Percentiles rank a stretch among this genome's conserved stretches.
Evolutionary conservation across 768 basidiomycete species (phyloP).

Genomic region (Cystofilobasidium bisporidii): DNA sequence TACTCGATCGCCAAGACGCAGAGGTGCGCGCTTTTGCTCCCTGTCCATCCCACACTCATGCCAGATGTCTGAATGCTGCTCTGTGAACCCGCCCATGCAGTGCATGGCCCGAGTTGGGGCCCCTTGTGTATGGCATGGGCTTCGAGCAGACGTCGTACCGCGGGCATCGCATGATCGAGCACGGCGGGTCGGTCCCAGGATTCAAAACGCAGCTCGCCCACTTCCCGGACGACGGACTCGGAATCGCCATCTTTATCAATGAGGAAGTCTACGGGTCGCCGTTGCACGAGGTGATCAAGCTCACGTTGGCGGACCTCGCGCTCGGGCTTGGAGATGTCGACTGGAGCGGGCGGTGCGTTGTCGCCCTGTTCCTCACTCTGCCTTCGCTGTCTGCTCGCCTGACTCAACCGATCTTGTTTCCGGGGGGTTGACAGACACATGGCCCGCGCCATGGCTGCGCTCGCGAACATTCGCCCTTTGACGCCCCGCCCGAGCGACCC

Average conservation of each 20-base stretch:
- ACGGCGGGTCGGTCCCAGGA: conserved; percentile 34
- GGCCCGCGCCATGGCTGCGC: background rate
- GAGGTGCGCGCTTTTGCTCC: too few relatives aligned
- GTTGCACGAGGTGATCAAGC: conserved; percentile 21
- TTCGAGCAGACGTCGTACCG: conserved; percentile 32
- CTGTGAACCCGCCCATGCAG: too few relatives aligned
- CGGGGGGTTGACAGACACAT: too few relatives aligned
- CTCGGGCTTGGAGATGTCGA: conserved; percentile 21
- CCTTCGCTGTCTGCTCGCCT: too few relatives aligned
- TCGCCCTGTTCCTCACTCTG: background rate
- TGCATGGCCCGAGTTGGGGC: background rate
- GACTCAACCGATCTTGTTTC: too few relatives aligned
- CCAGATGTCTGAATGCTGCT: too few relatives aligned
- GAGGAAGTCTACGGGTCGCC: conserved; percentile 23
- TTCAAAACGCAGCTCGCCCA: conserved; percentile 30
- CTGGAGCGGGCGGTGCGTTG: conserved; percentile 24
- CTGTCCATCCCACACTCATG: too few relatives aligned
- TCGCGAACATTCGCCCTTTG: background rate
- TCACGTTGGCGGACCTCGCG: conserved; percentile 19
- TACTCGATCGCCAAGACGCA: conserved; percentile 1
- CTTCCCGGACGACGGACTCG: conserved; percentile 32
- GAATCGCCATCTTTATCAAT: conserved; percentile 33
- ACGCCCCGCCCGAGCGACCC: background rate
- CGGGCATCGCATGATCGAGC: conserved; percentile 29
- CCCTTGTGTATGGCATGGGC: conserved; percentile 33